Conservation (phyloP, 1,139 yeast species). For the Geotrichum candidum region DNA sequence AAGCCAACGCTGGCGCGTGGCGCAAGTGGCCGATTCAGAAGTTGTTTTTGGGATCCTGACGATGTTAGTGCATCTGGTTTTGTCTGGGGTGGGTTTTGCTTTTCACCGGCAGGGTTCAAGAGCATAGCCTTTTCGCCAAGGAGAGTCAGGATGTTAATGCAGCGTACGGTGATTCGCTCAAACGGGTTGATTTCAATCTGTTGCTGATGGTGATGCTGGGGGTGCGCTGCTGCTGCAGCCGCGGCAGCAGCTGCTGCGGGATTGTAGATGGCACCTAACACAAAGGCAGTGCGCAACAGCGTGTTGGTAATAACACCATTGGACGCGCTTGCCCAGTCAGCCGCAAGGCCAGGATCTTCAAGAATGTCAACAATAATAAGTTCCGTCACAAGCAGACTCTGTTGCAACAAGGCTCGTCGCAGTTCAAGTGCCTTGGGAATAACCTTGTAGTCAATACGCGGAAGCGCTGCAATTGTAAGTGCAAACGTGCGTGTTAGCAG, state of each 20-base stretch:
- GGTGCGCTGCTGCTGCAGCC: constrained; percentile 18
- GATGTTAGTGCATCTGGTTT: neutral
- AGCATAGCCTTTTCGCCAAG: constrained; percentile 32
- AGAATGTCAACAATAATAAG: constrained; percentile 42
- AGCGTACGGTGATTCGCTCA: constrained; percentile 34
- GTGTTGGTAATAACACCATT: constrained; percentile 23
- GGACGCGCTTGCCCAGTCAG: neutral
- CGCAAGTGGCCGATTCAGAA: neutral
- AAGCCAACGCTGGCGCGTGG: constrained; percentile 30
- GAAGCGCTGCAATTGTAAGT: constrained; percentile 36
- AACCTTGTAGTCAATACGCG: constrained; percentile 35
- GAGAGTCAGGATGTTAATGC: constrained; percentile 32
- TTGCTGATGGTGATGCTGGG: neutral
- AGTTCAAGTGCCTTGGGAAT: constrained; percentile 38
- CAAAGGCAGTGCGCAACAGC: constrained; percentile 42
- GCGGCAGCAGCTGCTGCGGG: constrained; percentile 20
- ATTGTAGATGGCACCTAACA: constrained; percentile 32
- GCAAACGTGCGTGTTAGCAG: constrained; percentile 36
- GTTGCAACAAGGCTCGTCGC: constrained; percentile 51
- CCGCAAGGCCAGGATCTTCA: neutral
- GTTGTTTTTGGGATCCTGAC: neutral
- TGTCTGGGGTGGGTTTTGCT: neutral
- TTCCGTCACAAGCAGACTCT: constrained; percentile 54
- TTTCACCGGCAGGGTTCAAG: constrained; percentile 8
- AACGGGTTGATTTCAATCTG: constrained; percentile 31